phyloP scores from a whole-genome alignment of 176 grass and related monocot species.

The Musa beccarii region DNA sequence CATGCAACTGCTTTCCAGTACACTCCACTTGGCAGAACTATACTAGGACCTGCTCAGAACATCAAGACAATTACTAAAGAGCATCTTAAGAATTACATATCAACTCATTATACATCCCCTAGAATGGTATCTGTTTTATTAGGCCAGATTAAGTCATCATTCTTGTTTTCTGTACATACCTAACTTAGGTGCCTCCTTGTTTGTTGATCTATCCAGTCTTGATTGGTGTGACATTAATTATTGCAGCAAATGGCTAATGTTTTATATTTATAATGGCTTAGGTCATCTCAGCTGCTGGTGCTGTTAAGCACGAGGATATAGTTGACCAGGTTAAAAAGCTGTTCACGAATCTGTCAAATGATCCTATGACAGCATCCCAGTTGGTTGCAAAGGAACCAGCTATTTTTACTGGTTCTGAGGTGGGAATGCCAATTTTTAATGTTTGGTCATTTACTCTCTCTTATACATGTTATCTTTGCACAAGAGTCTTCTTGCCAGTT shows the following conservation, averaged over 20 bases:
- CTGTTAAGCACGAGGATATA: constrained; percentile 84
- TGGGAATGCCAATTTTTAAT: constrained; percentile 10
- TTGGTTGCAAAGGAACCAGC: constrained; percentile 68
- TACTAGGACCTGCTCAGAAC: constrained; percentile 67
- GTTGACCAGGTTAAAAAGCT: constrained; percentile 67
- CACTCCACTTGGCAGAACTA: constrained; percentile 86
- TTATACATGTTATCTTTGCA: not conserved
- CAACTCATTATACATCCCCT: constrained; percentile 85
- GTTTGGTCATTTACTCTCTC: not conserved
- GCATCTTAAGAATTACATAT: constrained; percentile 68
- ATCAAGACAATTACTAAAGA: constrained; percentile 77
- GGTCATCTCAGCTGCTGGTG: constrained; percentile 83
- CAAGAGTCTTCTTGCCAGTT: constrained; percentile 6
- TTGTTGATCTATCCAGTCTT: not conserved
- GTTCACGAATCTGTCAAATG: constrained; percentile 57
- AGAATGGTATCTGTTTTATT: constrained; percentile 53
- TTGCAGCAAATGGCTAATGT: not conserved
- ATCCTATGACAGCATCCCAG: constrained; percentile 58
- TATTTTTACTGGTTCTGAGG: constrained; percentile 90
- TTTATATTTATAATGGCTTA: constrained; percentile 24
- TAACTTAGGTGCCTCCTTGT: not conserved
- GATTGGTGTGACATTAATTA: not conserved
- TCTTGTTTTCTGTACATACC: not conserved
- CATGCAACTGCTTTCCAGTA: constrained; percentile 99
- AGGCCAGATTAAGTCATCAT: constrained; percentile 1